These are phyloP conservation scores for Nidularia pulvinata DNA, from an alignment of 768 basidiomycete species.

Conservation along the genomic window DNA sequence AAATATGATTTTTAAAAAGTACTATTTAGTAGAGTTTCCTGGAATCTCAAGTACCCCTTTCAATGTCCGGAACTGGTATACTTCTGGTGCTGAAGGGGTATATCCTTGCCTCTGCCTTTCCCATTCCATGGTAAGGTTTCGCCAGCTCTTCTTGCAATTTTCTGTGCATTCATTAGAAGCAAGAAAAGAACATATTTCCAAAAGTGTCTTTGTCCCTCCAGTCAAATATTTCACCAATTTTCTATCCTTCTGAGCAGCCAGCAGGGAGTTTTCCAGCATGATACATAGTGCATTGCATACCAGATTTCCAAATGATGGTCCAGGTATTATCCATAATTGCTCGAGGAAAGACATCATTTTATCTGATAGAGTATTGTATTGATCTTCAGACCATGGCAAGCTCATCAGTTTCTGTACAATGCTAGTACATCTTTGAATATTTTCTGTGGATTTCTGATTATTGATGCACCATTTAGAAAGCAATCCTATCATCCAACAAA, in stretches of 20 bases:
- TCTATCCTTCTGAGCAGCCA: neutral
- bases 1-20: too few species aligned
- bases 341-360: neutral
- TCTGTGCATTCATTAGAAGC: neutral
- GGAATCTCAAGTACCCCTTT: neutral
- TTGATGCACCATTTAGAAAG: neutral
- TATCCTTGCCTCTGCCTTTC: neutral
- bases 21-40: too few species aligned
- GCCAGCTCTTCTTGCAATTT: neutral
- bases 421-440: neutral
- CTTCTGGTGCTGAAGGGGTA: neutral
- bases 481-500: neutral
- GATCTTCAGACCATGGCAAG: neutral
- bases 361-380: neutral
- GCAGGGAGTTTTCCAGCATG: neutral
- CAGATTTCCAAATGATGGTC: neutral
- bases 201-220: neutral
- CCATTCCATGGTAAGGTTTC: neutral
- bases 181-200: neutral
- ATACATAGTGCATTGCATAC: neutral
- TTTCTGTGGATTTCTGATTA: neutral
- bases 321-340: neutral
- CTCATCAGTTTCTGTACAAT: neutral
- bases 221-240: neutral
- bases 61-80: neutral